Percentiles rank a stretch among this genome's conserved stretches.
These are phyloP conservation scores for Hibiscus mutabilis DNA, from an alignment of 345 rosid species.

Conservation along the genomic window DNA sequence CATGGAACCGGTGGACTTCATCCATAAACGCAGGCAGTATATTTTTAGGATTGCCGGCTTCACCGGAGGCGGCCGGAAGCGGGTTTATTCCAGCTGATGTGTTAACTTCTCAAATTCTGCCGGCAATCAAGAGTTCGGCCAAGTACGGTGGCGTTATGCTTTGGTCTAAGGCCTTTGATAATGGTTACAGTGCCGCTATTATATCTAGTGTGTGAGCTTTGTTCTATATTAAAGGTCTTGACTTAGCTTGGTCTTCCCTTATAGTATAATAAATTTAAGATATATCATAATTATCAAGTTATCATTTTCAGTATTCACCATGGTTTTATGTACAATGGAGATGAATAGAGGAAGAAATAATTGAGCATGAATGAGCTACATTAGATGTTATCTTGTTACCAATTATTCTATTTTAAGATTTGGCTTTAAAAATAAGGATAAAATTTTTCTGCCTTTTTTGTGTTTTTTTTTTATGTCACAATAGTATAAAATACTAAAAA, in stretches of 20 bases:
- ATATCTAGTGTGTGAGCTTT: background rate
- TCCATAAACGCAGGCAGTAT: background rate
- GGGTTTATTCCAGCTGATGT: conserved; percentile 7
- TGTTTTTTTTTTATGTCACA: too few species aligned
- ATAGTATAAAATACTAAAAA: too few species aligned
- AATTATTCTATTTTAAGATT: background rate
- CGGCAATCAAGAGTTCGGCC: conserved; percentile 25
- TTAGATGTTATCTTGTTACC: background rate
- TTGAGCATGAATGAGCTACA: background rate
- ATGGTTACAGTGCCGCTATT: conserved; percentile 46
- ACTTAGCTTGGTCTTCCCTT: background rate
- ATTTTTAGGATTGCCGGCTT: conserved; percentile 13
- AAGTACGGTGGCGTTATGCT: conserved; percentile 63
- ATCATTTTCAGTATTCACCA: too few species aligned
- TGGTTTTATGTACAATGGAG: background rate
- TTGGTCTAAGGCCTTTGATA: conserved; percentile 51
- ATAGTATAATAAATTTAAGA: too few species aligned
- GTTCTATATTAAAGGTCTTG: background rate
- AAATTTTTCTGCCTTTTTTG: too few species aligned
- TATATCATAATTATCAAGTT: too few species aligned
- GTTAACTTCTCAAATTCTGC: conserved; percentile 26
- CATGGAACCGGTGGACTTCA: conserved; percentile 6
- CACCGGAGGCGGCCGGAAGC: background rate
- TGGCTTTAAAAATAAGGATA: background rate
- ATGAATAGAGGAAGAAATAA: background rate